A percentile compares a stretch with the other conserved stretches of the same genome.
phyloP scores from a whole-genome alignment of 1,284 basidiomycete genomes.

The Ceratobasidium sp. region DNA sequence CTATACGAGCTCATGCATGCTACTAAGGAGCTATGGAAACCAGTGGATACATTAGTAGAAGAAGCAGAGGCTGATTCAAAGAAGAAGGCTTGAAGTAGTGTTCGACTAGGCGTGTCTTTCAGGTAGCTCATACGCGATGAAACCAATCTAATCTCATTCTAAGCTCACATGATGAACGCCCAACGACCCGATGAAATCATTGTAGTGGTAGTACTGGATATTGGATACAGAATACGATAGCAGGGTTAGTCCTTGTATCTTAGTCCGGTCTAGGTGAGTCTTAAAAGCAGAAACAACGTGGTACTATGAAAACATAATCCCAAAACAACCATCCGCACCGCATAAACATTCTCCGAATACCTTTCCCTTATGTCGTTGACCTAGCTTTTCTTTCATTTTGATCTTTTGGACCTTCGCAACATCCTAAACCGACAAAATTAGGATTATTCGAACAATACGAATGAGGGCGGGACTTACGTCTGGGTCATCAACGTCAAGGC shows the following conservation, averaged over 20 bases:
- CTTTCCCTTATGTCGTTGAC: slow-evolving; percentile 21
- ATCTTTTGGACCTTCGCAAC: slow-evolving; percentile 21
- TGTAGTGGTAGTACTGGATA: no score
- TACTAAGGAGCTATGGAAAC: slow-evolving; percentile 87
- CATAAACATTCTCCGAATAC: slow-evolving; percentile 42
- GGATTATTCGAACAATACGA: not conserved
- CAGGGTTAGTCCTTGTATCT: no score
- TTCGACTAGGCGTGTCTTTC: no score
- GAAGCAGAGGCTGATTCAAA: slow-evolving; percentile 19
- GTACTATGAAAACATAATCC: slow-evolving; percentile 19
- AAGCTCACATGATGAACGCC: no score
- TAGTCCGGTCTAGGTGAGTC: no score
- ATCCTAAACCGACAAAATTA: not conserved
- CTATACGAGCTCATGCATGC: slow-evolving; percentile 93
- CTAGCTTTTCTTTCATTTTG: not conserved
- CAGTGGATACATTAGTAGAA: slow-evolving; percentile 53
- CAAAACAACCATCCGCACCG: slow-evolving; percentile 29
- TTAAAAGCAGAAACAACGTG: no score
- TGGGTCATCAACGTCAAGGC: slow-evolving; percentile 64
- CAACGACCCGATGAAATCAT: no score
- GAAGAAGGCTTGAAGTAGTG: not conserved
- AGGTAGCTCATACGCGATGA: no score
- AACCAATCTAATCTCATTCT: no score
- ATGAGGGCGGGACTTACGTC: slow-evolving; percentile 48
- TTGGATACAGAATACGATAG: no score